These are phyloP conservation scores for Dactylellina leptospora DNA, from an alignment of 2,329 filamentous ascomycete genomes.

Conservation along the genomic window DNA sequence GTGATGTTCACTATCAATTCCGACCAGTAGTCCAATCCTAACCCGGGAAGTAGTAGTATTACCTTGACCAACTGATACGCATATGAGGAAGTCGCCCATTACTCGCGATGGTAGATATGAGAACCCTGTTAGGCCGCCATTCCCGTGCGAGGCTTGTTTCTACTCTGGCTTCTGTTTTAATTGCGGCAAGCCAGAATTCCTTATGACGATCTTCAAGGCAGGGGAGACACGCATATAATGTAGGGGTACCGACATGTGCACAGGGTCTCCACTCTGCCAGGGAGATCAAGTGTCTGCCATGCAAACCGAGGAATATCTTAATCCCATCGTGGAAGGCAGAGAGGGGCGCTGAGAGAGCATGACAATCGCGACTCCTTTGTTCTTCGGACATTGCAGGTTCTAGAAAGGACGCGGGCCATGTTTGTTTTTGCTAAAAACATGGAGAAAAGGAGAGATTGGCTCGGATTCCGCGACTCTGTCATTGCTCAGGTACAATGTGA, in stretches of 20 bases:
- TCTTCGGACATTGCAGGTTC: conserved; percentile 4
- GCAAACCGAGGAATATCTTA: conserved; percentile 9
- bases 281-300: conserved; percentile 37
- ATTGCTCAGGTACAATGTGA: not conserved
- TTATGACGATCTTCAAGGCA: conserved; percentile 30
- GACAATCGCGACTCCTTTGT: not conserved
- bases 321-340: conserved; percentile 36
- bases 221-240: conserved; percentile 18
- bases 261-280: conserved; percentile 10
- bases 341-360: not conserved
- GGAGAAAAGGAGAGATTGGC: not conserved
- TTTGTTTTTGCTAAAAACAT: too few relatives aligned
- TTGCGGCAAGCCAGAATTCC: conserved; percentile 13
- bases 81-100: conserved; percentile 50
- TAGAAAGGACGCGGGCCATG: too few relatives aligned
- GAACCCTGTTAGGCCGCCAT: conserved; percentile 52
- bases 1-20: conserved; percentile 34
- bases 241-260: conserved; percentile 27
- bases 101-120: conserved; percentile 30
- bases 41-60: conserved; percentile 50
- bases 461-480: not conserved
- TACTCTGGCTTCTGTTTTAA: not conserved
- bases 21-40: conserved; percentile 34
- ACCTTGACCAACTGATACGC: conserved; percentile 9
- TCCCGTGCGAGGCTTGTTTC: conserved; percentile 42